phyloP scores from a whole-genome alignment of 2,329 filamentous ascomycete genomes.

The Aspergillus cejpii region DNA sequence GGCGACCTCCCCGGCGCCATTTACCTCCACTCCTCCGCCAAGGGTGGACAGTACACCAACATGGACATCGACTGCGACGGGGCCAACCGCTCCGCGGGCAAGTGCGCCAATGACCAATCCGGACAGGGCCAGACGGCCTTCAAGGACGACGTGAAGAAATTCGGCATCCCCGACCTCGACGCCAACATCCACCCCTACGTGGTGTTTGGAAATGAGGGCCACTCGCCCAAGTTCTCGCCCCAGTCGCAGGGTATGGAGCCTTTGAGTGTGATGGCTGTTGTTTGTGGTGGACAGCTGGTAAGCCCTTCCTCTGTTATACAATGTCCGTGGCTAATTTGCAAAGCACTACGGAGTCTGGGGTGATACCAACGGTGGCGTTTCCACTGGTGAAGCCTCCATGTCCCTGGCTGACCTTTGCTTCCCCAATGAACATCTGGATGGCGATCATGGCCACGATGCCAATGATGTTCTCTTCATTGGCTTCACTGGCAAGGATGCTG shows the following conservation, averaged over 20 bases:
- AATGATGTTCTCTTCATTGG: constrained; percentile 59
- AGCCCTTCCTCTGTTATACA: background rate
- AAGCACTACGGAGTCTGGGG: constrained; percentile 57
- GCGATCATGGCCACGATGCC: constrained; percentile 50
- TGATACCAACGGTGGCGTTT: constrained; percentile 53
- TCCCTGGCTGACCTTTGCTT: constrained; percentile 54
- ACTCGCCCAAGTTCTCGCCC: constrained; percentile 35
- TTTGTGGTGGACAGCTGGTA: constrained; percentile 47
- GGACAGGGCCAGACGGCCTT: constrained; percentile 44
- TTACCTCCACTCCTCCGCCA: constrained; percentile 44
- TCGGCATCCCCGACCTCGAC: constrained; percentile 44
- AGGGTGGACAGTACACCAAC: constrained; percentile 40
- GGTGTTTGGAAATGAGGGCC: constrained; percentile 48
- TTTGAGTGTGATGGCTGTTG: constrained; percentile 51
- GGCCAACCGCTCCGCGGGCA: constrained; percentile 40
- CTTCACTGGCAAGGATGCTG: constrained; percentile 52
- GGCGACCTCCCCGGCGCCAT: constrained; percentile 45
- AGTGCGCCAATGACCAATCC: constrained; percentile 43
- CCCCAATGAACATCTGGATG: constrained; percentile 46
- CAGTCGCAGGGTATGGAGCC: constrained; percentile 43
- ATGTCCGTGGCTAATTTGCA: background rate
- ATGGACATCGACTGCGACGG: constrained; percentile 58
- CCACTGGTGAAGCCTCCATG: constrained; percentile 53
- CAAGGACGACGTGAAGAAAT: constrained; percentile 34
- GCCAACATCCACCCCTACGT: constrained; percentile 49